Conservation (phyloP, 2,329 filamentous ascomycete genomes). For the Berkeleyomyces basicola region DNA sequence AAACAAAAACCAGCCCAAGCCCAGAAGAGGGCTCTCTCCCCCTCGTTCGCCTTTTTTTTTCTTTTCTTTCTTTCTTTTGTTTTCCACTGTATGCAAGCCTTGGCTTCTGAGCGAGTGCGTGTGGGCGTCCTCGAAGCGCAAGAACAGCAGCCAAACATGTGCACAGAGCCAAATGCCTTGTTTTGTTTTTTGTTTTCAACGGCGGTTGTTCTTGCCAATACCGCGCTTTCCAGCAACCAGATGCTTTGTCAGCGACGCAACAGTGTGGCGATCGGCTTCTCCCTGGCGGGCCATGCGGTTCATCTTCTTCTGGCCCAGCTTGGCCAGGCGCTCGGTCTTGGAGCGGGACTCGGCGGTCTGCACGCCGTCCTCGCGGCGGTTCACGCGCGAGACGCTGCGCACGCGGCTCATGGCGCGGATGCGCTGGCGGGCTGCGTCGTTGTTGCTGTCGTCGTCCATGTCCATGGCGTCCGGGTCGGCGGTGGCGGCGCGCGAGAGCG, state of each 20-base stretch:
- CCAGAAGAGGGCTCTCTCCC: not conserved
- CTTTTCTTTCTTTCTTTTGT: not conserved
- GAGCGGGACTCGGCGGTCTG: constrained; percentile 45
- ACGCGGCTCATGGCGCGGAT: constrained; percentile 52
- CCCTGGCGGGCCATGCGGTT: constrained; percentile 95
- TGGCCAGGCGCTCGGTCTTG: constrained; percentile 74
- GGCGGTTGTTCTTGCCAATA: constrained; percentile 71
- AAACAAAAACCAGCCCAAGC: not conserved
- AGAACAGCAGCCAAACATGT: too few relatives aligned
- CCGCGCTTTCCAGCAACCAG: constrained; percentile 86
- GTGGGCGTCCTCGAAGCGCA: not conserved
- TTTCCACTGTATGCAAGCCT: not conserved
- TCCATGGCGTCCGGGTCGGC: constrained; percentile 64
- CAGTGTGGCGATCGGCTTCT: constrained; percentile 84
- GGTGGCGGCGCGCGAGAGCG: constrained; percentile 44
- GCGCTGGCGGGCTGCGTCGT: constrained; percentile 34
- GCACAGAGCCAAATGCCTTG: too few relatives aligned
- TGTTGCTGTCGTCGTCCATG: constrained; percentile 29
- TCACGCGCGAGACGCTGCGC: constrained; percentile 34
- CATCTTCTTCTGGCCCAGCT: constrained; percentile 94
- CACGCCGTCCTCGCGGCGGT: constrained; percentile 64
- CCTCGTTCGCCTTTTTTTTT: too few relatives aligned
- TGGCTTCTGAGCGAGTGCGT: not conserved
- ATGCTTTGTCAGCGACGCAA: constrained; percentile 72
- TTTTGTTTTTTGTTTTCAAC: constrained; percentile 28